Evolutionary conservation across 495 filamentous ascomycete genomes (phyloP).

Genomic region (Neurospora cerealis): DNA sequence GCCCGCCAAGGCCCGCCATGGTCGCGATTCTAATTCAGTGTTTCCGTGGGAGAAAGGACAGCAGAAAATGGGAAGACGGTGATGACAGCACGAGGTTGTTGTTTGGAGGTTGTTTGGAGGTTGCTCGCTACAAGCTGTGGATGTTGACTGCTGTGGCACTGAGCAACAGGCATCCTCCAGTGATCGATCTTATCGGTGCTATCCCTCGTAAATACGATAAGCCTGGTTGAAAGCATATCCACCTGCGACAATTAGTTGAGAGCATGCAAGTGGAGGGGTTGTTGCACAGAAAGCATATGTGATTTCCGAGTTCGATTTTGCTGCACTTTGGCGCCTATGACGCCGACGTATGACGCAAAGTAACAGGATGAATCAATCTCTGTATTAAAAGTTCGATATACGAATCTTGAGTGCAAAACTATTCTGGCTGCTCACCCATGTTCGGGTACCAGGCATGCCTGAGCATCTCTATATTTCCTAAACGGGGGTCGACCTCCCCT

Average conservation of each 20-base stretch:
- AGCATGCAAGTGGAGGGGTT: not conserved
- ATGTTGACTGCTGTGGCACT: not conserved
- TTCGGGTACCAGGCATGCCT: not conserved
- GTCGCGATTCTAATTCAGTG: not conserved
- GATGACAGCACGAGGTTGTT: not conserved
- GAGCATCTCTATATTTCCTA: not conserved
- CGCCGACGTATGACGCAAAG: not conserved
- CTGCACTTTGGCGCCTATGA: not conserved
- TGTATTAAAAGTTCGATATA: not conserved
- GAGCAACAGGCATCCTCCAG: not conserved
- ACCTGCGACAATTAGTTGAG: too few species aligned
- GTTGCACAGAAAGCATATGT: not conserved
- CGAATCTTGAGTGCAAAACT: not conserved
- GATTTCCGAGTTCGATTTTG: not conserved
- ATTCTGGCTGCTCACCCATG: not conserved
- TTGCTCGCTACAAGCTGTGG: not conserved
- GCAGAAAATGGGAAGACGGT: not conserved
- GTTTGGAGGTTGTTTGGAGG: not conserved
- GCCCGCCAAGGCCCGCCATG: constrained; percentile 16
- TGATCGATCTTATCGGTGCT: too few species aligned
- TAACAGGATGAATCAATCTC: not conserved
- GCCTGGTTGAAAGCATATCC: too few species aligned
- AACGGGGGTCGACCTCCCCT: not conserved
- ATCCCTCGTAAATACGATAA: too few species aligned
- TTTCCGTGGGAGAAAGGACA: not conserved